A percentile compares a stretch with the other conserved stretches of the same genome.
Evolutionary conservation across 83 land plant genomes (phyloP).

Genomic region (Thuja plicata): DNA sequence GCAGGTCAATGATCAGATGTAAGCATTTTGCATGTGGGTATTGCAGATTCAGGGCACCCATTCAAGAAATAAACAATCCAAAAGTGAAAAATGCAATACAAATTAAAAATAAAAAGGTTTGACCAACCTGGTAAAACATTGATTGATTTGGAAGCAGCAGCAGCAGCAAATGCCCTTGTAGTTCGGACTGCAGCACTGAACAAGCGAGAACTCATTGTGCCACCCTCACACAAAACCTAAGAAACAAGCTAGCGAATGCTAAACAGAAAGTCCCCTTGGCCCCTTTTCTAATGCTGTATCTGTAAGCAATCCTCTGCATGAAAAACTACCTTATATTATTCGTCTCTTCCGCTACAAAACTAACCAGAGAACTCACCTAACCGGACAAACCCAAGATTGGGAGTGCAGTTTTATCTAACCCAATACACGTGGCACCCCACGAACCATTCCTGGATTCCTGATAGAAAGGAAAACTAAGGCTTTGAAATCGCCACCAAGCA

Average conservation of each 20-base stretch:
- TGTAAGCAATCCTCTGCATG: too few relatives aligned
- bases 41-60: background rate
- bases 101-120: background rate
- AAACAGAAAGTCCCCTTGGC: background rate
- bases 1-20: background rate
- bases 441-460: background rate
- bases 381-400: background rate
- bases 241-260: background rate
- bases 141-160: background rate
- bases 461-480: background rate
- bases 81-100: background rate
- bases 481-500: background rate
- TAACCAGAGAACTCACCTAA: conserved; percentile 1
- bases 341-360: background rate
- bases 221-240: background rate
- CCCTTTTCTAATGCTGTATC: background rate
- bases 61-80: background rate
- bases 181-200: conserved; percentile 5
- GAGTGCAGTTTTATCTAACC: background rate
- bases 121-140: conserved; percentile 8
- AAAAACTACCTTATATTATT: background rate
- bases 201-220: conserved; percentile 11
- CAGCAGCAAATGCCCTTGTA: conserved; percentile 11
- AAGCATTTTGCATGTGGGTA: background rate
- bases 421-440: background rate